Base-by-base conservation (phyloP, 805 yeast species). In the Blastobotrys peoriensis region DNA sequence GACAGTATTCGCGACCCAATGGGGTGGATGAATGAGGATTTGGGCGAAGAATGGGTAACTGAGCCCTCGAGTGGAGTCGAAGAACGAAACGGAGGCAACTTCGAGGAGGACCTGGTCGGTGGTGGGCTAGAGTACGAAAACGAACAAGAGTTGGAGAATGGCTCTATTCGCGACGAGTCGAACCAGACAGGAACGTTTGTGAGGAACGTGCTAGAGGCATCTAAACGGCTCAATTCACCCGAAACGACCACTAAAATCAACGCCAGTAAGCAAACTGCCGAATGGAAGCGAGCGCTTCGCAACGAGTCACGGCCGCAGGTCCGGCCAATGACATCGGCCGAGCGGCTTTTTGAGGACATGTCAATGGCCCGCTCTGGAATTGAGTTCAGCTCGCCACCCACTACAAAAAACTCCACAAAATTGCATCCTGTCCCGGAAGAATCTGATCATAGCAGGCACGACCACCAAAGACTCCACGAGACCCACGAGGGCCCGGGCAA, bases 261-360 rank as follows among this genome's bases (percentile, higher is more conserved):
- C 15, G 6, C 23, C 13, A 36, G 15, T 15, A 17, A 34, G 23
- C 35, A 35, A 15, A 41, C 44, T 13, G 34, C 44, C 4, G 44
- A 41, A 19, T 41, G 44, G 44, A 41, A 41, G 35, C 33, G 39
- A n/a, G 39, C 39, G 10, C 17, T 41, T 8, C 16, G 25, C 3
- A 16, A 18, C 20, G 10, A 15, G 5, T 13, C 17, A 9, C 36
- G 21, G 10, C n/a, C 20, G n/a, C 18, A 19, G 4, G 5, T 4
- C 21, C 37, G 37, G 19, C 15, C 38, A 9, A 23, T n/a, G 21
- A 10, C 20, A 2, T 22, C 39, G 8, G 33, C 36, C 8, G 44
- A 41, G 20, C 33, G 40, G 8, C 15, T 41, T 21, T 41, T 41
- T 16, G 13, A 18, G 19, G 30, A 13, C 8, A 25, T 25, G 30